Base-by-base conservation (phyloP, 139 green algal species). In the Chara braunii region DNA sequence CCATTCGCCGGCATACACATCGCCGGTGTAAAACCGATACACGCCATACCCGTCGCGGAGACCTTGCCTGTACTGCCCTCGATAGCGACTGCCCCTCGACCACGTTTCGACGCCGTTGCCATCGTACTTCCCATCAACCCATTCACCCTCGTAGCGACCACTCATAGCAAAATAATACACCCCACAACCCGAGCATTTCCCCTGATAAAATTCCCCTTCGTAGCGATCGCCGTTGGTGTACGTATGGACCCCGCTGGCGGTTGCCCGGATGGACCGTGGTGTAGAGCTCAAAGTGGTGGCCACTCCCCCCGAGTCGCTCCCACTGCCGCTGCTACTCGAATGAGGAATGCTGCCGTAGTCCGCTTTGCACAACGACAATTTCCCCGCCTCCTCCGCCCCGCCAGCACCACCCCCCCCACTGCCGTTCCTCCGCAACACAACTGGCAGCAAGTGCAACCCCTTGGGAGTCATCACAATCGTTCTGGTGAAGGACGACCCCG, bases 21-120 rank as follows among this genome's bases (percentile, higher is more conserved):
- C 65, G 12, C 65, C 65, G n/a, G 65, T 74, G 31, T 74, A 74
- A 29, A 74, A 74, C 23, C 65, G 34, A 18, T 74, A 74, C n/a
- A 74, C 54, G 7, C 65, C 65, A 65, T 70, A 71, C 5, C 65
- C 65, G 9, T 70, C 55, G 9, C 65, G 43, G 29, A 74, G 18
- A 14, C 65, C 65, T 18, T 74, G 29, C 43, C 35, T 43, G 36
- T 74, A 74, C 24, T 74, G 65, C n/a, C 65, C 65, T 2, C 65
- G 12, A 35, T 74, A 74, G 12, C 65, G 57, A 18, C 65, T 74
- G 28, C 65, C 65, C 18, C 54, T 33, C 22, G 65, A 62, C 65
- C 65, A 74, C 5, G 65, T 74, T 31, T 74, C 65, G 7, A 74
- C 36, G 5, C 65, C 65, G 35, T 74, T 60, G 26, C 65, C 65